Evolutionary conservation across 805 yeast species (phyloP).

Genomic region (Candida coquimbonensis): DNA sequence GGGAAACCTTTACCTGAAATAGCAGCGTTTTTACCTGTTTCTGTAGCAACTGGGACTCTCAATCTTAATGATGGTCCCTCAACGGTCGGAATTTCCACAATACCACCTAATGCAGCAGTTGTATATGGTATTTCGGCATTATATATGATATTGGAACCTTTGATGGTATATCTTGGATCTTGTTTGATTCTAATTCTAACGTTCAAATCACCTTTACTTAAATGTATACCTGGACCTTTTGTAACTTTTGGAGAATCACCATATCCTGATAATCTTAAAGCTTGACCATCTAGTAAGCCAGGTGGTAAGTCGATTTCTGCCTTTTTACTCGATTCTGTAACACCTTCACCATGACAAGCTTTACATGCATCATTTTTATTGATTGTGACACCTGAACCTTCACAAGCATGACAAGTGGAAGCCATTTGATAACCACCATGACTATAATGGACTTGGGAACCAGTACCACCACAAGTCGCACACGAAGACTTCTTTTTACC

Average conservation of each 20-base stretch:
- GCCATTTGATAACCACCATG: slow-evolving; percentile 97
- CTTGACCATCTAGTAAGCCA: slow-evolving; percentile 81
- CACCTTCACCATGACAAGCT: slow-evolving; percentile 88
- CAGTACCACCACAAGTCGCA: slow-evolving; percentile 86
- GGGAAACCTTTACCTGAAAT: slow-evolving; percentile 91
- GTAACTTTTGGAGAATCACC: slow-evolving; percentile 87
- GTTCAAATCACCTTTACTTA: slow-evolving; percentile 81
- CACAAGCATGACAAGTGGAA: slow-evolving; percentile 81
- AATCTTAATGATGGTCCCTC: slow-evolving; percentile 71
- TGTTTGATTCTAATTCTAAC: slow-evolving; percentile 72
- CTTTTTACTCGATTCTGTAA: slow-evolving; percentile 54
- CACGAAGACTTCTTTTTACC: slow-evolving; percentile 76
- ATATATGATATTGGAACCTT: slow-evolving; percentile 58
- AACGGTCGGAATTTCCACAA: slow-evolving; percentile 82
- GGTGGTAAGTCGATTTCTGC: slow-evolving; percentile 81
- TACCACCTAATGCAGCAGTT: slow-evolving; percentile 95
- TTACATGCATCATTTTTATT: slow-evolving; percentile 63
- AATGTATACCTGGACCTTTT: slow-evolving; percentile 58
- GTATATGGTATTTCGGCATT: slow-evolving; percentile 77
- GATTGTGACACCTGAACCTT: slow-evolving; percentile 80
- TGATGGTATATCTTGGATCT: slow-evolving; percentile 64
- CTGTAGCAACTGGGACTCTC: slow-evolving; percentile 80
- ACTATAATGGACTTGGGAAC: slow-evolving; percentile 76
- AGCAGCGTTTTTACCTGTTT: slow-evolving; percentile 62
- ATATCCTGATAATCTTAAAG: slow-evolving; percentile 76